Evolutionary conservation across 495 filamentous ascomycete genomes (phyloP), one percentile per base, ranked within the genome.

Genomic region (Neurospora sp.): DNA sequence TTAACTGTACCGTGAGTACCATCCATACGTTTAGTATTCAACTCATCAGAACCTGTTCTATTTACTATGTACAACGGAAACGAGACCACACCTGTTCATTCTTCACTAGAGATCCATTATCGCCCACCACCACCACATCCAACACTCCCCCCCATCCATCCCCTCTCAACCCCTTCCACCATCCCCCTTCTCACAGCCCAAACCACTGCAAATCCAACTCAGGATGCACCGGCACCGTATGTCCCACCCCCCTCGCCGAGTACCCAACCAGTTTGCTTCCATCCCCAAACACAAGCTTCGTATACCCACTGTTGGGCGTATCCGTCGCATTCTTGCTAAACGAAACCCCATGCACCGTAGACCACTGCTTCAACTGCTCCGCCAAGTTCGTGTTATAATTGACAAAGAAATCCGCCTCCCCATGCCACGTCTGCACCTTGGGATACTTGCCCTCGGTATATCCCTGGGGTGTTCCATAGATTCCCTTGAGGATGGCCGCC

Each of bases 311-410:
- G 74, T 77, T 61, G 1, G 85, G 85, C 7, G 74, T 79, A 71
- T 83, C 74, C 1, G 79, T 79, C 42, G 77, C 72, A 41, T 80
- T 81, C 70, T 74, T 77, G 6, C 76, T 75, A 40, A 78, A 80
- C 11, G 73, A 31, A 6, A 81, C 76, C 3, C 78, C 76, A 11
- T 84, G 72, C 0, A 85, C 78, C 2, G 72, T 73, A 9, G 76
- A 78, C 84, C 84, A 85, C 70, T 85, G 75, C 74, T 84, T 82
- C 31, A 85, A 74, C 72, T 80, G 83, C 81, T 90, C 87, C n/a
- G 82, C 79, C 2, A 81, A 68, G 38, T 83, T 82, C 10, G 69
- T 59, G 68, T 81, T 46, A 71, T 81, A 81, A 7, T 75, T 40
- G 20, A 84, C 77, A 12, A 81, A 79, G 39, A 74, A 73, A 69